These are phyloP conservation scores for Tuber indicum DNA, from an alignment of 495 filamentous ascomycete genomes.

Conservation along the genomic window DNA sequence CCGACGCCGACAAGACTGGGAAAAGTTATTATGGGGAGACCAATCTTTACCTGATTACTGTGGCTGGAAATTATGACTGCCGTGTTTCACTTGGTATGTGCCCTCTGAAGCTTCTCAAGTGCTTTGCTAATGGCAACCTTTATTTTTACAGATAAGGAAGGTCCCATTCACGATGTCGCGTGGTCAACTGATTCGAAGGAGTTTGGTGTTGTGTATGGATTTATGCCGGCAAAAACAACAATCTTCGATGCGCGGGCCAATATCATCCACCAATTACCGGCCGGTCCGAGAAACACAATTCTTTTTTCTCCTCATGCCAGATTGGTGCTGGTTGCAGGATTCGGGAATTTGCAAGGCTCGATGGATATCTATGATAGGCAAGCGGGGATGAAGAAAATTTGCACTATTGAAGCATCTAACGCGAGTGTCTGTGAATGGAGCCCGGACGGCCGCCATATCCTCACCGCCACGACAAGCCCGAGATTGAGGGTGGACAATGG, in stretches of 20 bases:
- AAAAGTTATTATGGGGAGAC: constrained; percentile 99
- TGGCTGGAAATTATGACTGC: constrained; percentile 86
- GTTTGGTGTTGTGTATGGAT: constrained; percentile 95
- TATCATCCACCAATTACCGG: constrained; percentile 69
- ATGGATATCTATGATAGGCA: constrained; percentile 96
- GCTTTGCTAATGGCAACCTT: constrained; percentile 12
- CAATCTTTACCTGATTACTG: constrained; percentile 88
- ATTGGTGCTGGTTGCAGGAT: constrained; percentile 88
- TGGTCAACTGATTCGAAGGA: constrained; percentile 96
- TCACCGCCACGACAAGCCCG: constrained; percentile 94
- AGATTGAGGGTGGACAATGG: constrained; percentile 94
- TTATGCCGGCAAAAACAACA: constrained; percentile 95
- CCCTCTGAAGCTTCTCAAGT: neutral
- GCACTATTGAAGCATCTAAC: constrained; percentile 92
- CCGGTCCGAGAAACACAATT: constrained; percentile 88
- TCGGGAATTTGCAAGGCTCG: constrained; percentile 93
- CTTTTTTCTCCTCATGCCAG: constrained; percentile 89
- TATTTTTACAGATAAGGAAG: constrained; percentile 70
- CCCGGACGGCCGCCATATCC: constrained; percentile 86
- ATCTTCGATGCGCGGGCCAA: constrained; percentile 87
- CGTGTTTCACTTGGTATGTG: constrained; percentile 67
- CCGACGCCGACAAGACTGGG: constrained; percentile 93
- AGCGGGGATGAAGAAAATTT: constrained; percentile 81
- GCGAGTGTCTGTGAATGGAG: constrained; percentile 94
- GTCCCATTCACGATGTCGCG: constrained; percentile 94